Base-by-base conservation (phyloP, 495 filamentous ascomycete species). In the Beverwykella pulmonaria region DNA sequence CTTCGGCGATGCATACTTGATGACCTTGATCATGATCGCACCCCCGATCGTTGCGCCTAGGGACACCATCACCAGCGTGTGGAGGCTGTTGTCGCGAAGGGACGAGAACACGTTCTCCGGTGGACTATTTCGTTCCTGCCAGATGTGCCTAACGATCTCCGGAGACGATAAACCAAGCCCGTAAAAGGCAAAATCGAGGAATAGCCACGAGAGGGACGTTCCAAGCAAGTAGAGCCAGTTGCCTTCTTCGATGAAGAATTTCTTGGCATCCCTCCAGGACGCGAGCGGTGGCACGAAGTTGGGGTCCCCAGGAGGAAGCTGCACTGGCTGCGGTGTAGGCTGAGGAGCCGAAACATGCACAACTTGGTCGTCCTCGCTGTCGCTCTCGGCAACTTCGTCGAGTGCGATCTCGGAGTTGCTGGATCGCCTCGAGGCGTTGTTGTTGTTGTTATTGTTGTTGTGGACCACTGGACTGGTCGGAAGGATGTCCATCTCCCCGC, bases 181-280 rank as follows among this genome's bases (percentile, higher is more conserved):
- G 30, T 67, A 70, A 57, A 70, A 70, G 41, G 68, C 62, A 36
- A 70, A 70, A 41, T 70, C 68, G 1, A 67, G 47, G 57, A 66
- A 66, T 12, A 67, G 52, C 68, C 68, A 70, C 6, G 46, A 55
- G 25, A 70, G 44, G 2, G 68, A 70, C 1, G 68, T 70, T 27
- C 68, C 68, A 17, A 63, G 36, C 1, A 70, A 53, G 26, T 70
- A 66, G 50, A 26, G 36, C 68, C 68, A 70, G 27, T 70, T 70
- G 14, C 63, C 63, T 53, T 70, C 62, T 9, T 46, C 26, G 32
- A 70, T 41, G 57, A 70, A 67, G 39, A 58, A 67, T 23, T 62
- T 50, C 59, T 59, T 58, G 52, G 61, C 57, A 49, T 67, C 68
- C 36, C 44, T 10, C 36, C 61, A 53, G 1, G 67, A 69, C 2